A percentile compares a stretch with the other conserved stretches of the same genome.
Conservation (phyloP, 2,329 filamentous ascomycete genomes). For the Fusarium nodosum region DNA sequence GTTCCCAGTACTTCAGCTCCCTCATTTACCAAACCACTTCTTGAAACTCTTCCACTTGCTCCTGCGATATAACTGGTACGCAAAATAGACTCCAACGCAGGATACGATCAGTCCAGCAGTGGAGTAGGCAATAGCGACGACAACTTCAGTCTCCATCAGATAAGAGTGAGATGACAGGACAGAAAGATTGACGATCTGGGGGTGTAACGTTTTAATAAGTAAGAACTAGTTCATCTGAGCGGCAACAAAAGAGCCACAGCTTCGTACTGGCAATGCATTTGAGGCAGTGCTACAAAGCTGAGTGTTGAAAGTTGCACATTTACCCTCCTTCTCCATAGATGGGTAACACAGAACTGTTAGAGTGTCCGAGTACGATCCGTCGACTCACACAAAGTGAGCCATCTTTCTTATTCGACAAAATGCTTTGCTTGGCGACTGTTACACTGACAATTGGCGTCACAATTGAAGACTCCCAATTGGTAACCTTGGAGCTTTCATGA, state of each 20-base stretch:
- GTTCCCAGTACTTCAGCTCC: not conserved
- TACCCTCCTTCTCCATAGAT: not conserved
- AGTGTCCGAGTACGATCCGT: not conserved
- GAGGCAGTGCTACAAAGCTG: slow-evolving; percentile 10
- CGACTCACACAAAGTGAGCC: not conserved
- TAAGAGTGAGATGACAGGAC: not conserved
- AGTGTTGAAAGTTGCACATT: slow-evolving; percentile 7
- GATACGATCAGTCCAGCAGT: not conserved
- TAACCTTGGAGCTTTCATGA: not conserved
- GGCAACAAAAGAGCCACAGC: not conserved
- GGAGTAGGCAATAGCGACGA: slow-evolving; percentile 4
- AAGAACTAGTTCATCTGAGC: not conserved
- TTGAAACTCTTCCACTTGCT: not conserved
- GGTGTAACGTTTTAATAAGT: slow-evolving; percentile 6
- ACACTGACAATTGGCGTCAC: not conserved
- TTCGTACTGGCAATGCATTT: not conserved
- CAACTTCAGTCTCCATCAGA: not conserved
- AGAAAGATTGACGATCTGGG: not conserved
- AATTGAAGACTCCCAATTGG: not conserved
- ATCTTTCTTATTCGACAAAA: not conserved
- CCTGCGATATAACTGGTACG: not conserved
- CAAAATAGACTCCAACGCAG: not conserved
- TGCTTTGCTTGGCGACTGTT: not conserved
- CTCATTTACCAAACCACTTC: not conserved
- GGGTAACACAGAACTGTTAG: not conserved